Percentiles rank a stretch among this genome's conserved stretches.
Conservation (phyloP, 495 filamentous ascomycete genomes). For the Podospora pseudoanserina region DNA sequence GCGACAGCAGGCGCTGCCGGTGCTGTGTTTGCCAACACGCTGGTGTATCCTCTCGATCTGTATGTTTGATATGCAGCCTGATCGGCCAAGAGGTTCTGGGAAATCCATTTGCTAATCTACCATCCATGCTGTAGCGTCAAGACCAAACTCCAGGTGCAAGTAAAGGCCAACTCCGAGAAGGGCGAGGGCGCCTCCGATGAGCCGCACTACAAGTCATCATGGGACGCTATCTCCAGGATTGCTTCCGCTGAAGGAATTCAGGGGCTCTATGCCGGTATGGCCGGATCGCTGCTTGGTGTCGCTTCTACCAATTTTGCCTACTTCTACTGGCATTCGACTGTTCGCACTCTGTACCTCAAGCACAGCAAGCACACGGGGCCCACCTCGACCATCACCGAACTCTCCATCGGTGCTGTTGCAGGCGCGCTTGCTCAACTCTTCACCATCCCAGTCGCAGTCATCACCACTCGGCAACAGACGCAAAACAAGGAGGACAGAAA, state of each 20-base stretch:
- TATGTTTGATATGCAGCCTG: conserved; percentile 43
- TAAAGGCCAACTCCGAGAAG: conserved; percentile 54
- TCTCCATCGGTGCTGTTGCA: conserved; percentile 80
- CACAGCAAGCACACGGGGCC: conserved; percentile 57
- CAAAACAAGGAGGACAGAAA: conserved; percentile 77
- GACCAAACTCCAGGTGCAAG: conserved; percentile 94
- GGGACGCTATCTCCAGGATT: conserved; percentile 88
- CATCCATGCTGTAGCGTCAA: conserved; percentile 63
- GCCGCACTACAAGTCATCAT: conserved; percentile 75
- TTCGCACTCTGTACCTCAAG: conserved; percentile 76
- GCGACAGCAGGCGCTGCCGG: conserved; percentile 91
- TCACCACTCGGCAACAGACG: conserved; percentile 95
- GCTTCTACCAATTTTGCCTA: conserved; percentile 99
- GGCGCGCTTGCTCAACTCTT: conserved; percentile 92
- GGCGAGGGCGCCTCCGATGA: conserved; percentile 40
- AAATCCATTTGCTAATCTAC: conserved; percentile 18
- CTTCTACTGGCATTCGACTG: conserved; percentile 98
- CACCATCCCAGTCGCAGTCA: conserved; percentile 91
- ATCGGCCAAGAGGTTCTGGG: not conserved
- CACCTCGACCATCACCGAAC: conserved; percentile 80
- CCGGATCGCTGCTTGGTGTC: conserved; percentile 81
- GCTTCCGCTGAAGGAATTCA: conserved; percentile 70
- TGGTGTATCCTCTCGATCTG: conserved; percentile 98
- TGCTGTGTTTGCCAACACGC: conserved; percentile 88
- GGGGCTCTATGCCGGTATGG: conserved; percentile 87